Percentiles rank a stretch among this genome's conserved stretches.
These are phyloP conservation scores for Camelina neglecta DNA, from an alignment of 345 rosid genomes.

Conservation along the genomic window DNA sequence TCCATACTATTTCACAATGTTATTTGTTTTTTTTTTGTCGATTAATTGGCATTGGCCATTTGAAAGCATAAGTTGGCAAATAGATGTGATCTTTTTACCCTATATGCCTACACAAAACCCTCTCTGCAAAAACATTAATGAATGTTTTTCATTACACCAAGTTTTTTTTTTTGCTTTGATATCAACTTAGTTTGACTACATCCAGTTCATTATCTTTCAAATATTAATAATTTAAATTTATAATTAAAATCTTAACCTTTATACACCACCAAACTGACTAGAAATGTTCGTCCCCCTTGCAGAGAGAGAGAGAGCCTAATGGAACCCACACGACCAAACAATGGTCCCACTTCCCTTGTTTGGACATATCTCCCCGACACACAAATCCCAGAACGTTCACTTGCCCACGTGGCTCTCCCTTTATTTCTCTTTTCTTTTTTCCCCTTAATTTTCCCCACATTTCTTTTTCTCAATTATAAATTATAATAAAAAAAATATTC, in stretches of 20 bases:
- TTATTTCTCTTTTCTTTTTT: background rate
- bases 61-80: slow-evolving; percentile 33
- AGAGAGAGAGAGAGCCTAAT: background rate
- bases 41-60: slow-evolving; percentile 29
- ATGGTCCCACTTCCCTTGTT: slow-evolving; percentile 37
- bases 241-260: slow-evolving; percentile 30
- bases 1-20: background rate
- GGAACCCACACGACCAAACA: slow-evolving; percentile 37
- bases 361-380: slow-evolving; percentile 42
- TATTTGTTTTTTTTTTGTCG: background rate
- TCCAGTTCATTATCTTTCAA: slow-evolving; percentile 29
- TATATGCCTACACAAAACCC: slow-evolving; percentile 13
- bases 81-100: slow-evolving; percentile 34
- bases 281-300: slow-evolving; percentile 31
- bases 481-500: background rate
- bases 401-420: slow-evolving; percentile 44
- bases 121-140: background rate
- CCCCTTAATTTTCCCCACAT: background rate
- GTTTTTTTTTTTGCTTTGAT: background rate
- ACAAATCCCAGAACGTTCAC: slow-evolving; percentile 41
- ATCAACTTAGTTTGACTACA: slow-evolving; percentile 35
- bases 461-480: slow-evolving; percentile 23
- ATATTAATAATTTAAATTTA: slow-evolving; percentile 6
- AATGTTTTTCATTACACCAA: background rate
- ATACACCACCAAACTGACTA: slow-evolving; percentile 21